Conservation (phyloP, 352 stramenopile genomes). For the Phytophthora agathidicida region DNA sequence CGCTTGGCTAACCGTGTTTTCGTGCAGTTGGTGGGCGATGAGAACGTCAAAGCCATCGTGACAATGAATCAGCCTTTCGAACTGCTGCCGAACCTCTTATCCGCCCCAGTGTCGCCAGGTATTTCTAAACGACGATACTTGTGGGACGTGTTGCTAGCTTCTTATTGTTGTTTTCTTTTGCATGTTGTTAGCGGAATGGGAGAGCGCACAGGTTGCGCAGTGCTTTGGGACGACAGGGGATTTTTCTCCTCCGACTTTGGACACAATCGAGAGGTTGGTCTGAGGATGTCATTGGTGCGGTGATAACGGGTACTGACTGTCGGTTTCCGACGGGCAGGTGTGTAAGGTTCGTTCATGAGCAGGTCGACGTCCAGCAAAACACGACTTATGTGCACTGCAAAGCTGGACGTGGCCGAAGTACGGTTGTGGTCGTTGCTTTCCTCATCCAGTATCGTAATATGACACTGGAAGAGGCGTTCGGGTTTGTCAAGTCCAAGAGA, state of each 20-base stretch:
- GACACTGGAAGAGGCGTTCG: conserved; percentile 60
- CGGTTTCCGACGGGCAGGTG: conserved; percentile 38
- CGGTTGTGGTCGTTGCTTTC: conserved; percentile 76
- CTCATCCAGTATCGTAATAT: conserved; percentile 65
- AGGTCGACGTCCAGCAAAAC: conserved; percentile 52
- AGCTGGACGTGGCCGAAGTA: conserved; percentile 75
- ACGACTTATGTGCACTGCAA: conserved; percentile 88
- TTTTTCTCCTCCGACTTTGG: conserved; percentile 71
- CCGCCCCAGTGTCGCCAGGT: conserved; percentile 68
- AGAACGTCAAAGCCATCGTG: conserved; percentile 70
- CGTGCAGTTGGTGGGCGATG: conserved; percentile 50
- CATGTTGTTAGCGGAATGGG: conserved; percentile 60
- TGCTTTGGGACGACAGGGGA: conserved; percentile 71
- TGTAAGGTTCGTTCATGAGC: conserved; percentile 66
- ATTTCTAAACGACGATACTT: neutral
- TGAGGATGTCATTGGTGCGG: neutral
- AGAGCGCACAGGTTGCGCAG: conserved; percentile 47
- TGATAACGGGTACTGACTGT: neutral
- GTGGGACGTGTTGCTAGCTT: neutral
- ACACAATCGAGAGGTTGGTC: conserved; percentile 54
- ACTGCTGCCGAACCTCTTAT: conserved; percentile 68
- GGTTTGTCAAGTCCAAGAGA: conserved; percentile 57
- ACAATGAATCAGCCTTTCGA: conserved; percentile 82
- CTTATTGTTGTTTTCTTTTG: neutral
- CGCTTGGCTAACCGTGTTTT: no score